phyloP scores from a whole-genome alignment of 2,329 filamentous ascomycete genomes.

The Pyrenochaeta sp. region DNA sequence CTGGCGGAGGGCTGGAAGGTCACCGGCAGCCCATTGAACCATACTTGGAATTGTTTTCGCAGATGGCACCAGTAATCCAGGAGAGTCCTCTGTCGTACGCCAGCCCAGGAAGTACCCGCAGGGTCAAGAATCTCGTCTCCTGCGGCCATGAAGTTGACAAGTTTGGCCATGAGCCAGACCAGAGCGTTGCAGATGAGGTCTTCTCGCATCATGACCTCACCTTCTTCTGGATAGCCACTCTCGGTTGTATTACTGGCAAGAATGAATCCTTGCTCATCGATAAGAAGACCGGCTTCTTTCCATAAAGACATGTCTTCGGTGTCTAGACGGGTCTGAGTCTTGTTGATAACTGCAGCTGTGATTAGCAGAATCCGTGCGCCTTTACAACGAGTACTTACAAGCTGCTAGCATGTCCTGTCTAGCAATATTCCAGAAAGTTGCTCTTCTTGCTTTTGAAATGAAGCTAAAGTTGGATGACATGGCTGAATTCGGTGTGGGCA shows the following conservation, averaged over 20 bases:
- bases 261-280: slow-evolving; percentile 63
- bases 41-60: slow-evolving; percentile 64
- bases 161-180: slow-evolving; percentile 71
- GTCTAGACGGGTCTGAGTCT: slow-evolving; percentile 66
- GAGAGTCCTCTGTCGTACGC: slow-evolving; percentile 58
- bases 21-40: slow-evolving; percentile 65
- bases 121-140: slow-evolving; percentile 59
- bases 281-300: slow-evolving; percentile 68
- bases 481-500: slow-evolving; percentile 47
- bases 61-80: slow-evolving; percentile 63
- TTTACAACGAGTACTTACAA: slow-evolving; percentile 51
- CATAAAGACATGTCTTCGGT: slow-evolving; percentile 69
- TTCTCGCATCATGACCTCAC: slow-evolving; percentile 63
- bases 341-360: slow-evolving; percentile 60
- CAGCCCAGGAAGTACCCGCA: slow-evolving; percentile 51
- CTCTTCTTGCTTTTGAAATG: slow-evolving; percentile 63
- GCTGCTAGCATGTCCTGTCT: slow-evolving; percentile 71
- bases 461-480: slow-evolving; percentile 35
- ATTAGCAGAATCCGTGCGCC: slow-evolving; percentile 8
- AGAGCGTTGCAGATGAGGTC: slow-evolving; percentile 70
- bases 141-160: slow-evolving; percentile 69
- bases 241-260: slow-evolving; percentile 53
- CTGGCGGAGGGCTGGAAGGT: slow-evolving; percentile 66
- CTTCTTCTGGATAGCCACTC: slow-evolving; percentile 52
- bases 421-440: slow-evolving; percentile 73